A percentile compares a stretch with the other conserved stretches of the same genome.
Conservation (phyloP, 805 yeast genomes). For the Wickerhamiella musiphila region DNA sequence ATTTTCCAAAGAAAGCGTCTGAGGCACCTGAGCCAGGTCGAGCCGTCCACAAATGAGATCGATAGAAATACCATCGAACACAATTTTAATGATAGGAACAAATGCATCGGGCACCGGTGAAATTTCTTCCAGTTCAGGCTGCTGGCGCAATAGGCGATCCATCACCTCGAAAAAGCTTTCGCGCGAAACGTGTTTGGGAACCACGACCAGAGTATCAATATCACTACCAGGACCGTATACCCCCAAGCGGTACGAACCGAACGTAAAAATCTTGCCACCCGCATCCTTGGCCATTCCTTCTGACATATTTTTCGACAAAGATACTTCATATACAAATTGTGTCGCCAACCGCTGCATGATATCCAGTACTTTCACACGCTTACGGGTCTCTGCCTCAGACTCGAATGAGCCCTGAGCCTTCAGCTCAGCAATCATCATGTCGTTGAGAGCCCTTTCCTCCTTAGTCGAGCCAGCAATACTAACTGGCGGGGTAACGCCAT, state of each 20-base stretch:
- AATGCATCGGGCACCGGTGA: constrained; percentile 91
- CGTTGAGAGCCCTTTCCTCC: constrained; percentile 61
- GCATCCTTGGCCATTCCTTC: constrained; percentile 97
- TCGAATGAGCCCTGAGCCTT: constrained; percentile 80
- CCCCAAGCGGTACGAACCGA: constrained; percentile 85
- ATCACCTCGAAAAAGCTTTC: constrained; percentile 81
- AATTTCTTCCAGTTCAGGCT: constrained; percentile 78
- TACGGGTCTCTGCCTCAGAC: constrained; percentile 63
- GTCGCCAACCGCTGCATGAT: constrained; percentile 55
- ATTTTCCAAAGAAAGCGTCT: constrained; percentile 56
- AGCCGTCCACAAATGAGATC: constrained; percentile 77
- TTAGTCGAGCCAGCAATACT: constrained; percentile 75
- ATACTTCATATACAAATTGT: constrained; percentile 70
- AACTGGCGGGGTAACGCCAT: constrained; percentile 70
- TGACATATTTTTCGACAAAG: constrained; percentile 72
- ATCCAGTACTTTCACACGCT: constrained; percentile 55
- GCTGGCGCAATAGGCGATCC: constrained; percentile 43
- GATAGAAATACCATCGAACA: constrained; percentile 79
- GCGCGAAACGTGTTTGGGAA: constrained; percentile 84
- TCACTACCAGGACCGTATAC: constrained; percentile 98
- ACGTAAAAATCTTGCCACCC: constrained; percentile 94
- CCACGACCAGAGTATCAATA: constrained; percentile 92
- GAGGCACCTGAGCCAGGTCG: constrained; percentile 71
- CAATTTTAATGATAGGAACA: constrained; percentile 89
- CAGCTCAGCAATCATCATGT: constrained; percentile 56